Conservation (phyloP, 1,139 yeast species). For the Geotrichum bryndzae region DNA sequence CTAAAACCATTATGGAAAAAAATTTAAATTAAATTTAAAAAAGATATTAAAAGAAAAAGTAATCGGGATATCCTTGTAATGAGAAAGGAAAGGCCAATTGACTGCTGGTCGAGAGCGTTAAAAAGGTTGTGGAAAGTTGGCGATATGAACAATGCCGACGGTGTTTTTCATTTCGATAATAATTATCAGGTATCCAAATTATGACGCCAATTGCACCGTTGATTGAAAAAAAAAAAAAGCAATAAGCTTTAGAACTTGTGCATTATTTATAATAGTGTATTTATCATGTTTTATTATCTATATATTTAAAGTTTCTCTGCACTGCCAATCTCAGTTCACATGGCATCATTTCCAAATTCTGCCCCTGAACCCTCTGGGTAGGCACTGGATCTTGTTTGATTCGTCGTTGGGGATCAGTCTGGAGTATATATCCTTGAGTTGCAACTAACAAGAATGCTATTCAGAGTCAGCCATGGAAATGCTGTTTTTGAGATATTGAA, state of each 20-base stretch:
- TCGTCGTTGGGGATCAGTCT: too few species aligned
- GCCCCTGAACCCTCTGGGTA: too few species aligned
- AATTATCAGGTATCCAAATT: neutral
- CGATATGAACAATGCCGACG: neutral
- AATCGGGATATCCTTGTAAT: neutral
- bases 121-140: neutral
- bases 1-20: conserved; percentile 41
- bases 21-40: neutral
- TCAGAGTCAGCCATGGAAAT: too few species aligned
- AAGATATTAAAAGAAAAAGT: neutral
- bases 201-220: neutral
- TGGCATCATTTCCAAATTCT: too few species aligned
- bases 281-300: neutral
- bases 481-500: too few species aligned
- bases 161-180: neutral
- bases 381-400: too few species aligned
- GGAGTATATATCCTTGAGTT: too few species aligned
- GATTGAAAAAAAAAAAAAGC: neutral
- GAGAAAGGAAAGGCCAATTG: neutral
- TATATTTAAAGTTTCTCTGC: too few species aligned
- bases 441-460: too few species aligned
- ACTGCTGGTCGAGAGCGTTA: neutral
- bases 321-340: too few species aligned
- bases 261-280: neutral
- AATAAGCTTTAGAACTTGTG: neutral